Conservation (phyloP, 805 yeast genomes). For the Candida berthetii region DNA sequence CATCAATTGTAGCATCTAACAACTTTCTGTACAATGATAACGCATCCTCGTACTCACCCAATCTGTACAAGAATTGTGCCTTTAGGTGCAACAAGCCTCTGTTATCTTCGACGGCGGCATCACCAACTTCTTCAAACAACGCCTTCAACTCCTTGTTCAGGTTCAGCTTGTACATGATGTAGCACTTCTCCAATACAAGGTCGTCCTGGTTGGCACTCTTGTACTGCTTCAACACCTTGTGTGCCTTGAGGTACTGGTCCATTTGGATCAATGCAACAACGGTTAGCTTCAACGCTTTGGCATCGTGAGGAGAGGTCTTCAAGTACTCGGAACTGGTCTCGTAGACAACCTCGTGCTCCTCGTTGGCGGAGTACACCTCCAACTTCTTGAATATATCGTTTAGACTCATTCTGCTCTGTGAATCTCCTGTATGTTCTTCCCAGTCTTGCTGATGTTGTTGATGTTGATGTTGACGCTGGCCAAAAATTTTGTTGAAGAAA, state of each 20-base stretch:
- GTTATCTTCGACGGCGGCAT: conserved; percentile 6
- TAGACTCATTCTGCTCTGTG: conserved; percentile 11
- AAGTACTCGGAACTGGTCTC: conserved; percentile 19
- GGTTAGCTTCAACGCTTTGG: conserved; percentile 35
- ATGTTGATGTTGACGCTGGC: neutral
- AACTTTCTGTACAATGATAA: conserved; percentile 44
- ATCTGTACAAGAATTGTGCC: conserved; percentile 47
- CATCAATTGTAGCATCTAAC: conserved; percentile 27
- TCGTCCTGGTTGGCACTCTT: conserved; percentile 25
- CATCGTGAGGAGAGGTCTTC: conserved; percentile 19
- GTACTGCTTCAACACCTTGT: conserved; percentile 32
- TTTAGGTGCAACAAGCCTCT: conserved; percentile 42
- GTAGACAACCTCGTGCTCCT: conserved; percentile 16
- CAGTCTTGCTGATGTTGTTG: neutral
- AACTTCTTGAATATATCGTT: conserved; percentile 19
- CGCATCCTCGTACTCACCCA: conserved; percentile 45
- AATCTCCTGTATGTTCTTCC: neutral
- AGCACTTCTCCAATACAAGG: conserved; percentile 48
- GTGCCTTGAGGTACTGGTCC: conserved; percentile 54
- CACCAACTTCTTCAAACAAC: conserved; percentile 15
- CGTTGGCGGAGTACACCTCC: conserved; percentile 14
- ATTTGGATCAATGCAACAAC: conserved; percentile 58
- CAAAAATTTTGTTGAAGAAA: conserved; percentile 1
- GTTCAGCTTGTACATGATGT: conserved; percentile 55
- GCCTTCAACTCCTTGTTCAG: conserved; percentile 23